Evolutionary conservation across 306 rosid species (phyloP).

Genomic region (Bauhinia variegata): DNA sequence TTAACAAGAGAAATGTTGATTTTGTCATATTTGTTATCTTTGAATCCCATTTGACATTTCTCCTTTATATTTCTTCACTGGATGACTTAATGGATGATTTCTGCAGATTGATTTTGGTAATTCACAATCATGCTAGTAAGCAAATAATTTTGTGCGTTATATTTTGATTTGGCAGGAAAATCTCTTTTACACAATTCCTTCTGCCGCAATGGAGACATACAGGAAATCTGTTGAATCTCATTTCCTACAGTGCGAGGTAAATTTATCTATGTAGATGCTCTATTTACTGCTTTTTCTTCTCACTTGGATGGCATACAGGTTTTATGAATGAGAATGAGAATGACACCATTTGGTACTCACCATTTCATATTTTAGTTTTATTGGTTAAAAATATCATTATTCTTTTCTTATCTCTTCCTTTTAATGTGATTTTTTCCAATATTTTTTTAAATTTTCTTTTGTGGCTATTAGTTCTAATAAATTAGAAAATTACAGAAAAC

Average conservation of each 20-base stretch:
- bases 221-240: constrained; percentile 85
- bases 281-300: neutral
- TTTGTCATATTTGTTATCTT: constrained; percentile 16
- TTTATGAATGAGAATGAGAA: constrained; percentile 5
- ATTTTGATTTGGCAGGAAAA: constrained; percentile 69
- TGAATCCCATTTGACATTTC: constrained; percentile 18
- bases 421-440: neutral
- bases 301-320: constrained; percentile 5
- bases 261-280: constrained; percentile 14
- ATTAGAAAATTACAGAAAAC: constrained; percentile 65
- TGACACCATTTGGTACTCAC: no score
- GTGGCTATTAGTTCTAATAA: constrained; percentile 4
- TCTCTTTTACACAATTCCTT: constrained; percentile 78
- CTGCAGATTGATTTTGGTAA: constrained; percentile 18
- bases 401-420: neutral
- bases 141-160: constrained; percentile 18
- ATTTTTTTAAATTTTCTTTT: neutral
- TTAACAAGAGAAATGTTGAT: neutral
- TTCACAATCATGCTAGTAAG: constrained; percentile 13
- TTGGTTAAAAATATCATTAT: neutral
- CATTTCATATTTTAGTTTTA: neutral
- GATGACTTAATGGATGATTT: constrained; percentile 28
- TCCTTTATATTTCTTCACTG: constrained; percentile 5
- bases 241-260: constrained; percentile 70
- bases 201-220: constrained; percentile 80